Percentiles rank a stretch among this genome's conserved stretches.
phyloP scores from a whole-genome alignment of 164 flowering plant genomes.

The Liriodendron chinense region DNA sequence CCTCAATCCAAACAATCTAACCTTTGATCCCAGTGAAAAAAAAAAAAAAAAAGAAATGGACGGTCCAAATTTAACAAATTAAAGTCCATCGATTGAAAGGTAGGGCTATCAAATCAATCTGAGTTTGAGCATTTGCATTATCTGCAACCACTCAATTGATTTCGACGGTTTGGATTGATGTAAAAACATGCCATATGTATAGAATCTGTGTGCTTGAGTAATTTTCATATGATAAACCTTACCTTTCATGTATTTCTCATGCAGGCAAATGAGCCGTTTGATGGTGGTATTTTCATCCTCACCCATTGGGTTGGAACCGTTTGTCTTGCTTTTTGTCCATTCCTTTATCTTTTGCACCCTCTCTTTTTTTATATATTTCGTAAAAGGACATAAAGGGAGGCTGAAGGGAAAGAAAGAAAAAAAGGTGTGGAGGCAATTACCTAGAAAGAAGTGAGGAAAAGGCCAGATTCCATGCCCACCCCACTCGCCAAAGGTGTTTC shows the following conservation, averaged over 20 bases:
- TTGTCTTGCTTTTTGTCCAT: not conserved
- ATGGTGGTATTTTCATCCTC: not conserved
- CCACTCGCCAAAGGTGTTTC: slow-evolving; percentile 13
- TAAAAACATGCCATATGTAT: not conserved
- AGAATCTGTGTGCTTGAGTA: not conserved
- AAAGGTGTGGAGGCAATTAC: slow-evolving; percentile 20
- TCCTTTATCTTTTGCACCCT: not conserved
- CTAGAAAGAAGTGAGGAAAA: slow-evolving; percentile 9
- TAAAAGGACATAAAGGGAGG: not conserved
- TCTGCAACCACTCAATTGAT: not conserved
- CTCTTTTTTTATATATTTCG: not conserved
- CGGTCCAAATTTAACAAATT: no score
- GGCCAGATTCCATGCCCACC: slow-evolving; percentile 23
- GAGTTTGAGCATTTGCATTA: no score
- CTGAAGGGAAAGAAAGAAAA: not conserved
- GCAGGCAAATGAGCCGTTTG: not conserved
- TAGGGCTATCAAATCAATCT: not conserved
- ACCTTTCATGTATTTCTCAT: not conserved
- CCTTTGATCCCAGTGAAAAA: no score
- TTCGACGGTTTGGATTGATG: not conserved
- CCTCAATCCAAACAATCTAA: no score
- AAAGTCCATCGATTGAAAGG: not conserved
- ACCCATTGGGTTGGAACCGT: not conserved
- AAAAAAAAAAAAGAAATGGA: no score
- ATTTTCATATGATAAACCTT: not conserved